These are phyloP conservation scores for Cinchona pubescens DNA, from an alignment of 257 asterid genomes.

Conservation along the genomic window DNA sequence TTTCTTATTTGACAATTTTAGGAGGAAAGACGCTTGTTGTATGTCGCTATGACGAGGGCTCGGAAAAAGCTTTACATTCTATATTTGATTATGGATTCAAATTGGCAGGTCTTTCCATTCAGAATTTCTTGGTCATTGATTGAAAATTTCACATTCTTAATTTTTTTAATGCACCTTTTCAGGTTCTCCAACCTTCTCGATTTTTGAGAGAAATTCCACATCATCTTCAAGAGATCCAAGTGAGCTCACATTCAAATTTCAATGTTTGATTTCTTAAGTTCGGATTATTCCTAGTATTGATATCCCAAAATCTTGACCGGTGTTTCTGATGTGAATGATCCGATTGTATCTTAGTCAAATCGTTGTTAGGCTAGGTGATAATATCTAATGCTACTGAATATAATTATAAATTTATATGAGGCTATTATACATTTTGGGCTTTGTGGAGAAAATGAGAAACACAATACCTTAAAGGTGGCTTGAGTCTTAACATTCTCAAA, in stretches of 20 bases:
- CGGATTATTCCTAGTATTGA: not conserved
- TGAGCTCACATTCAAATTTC: constrained; percentile 16
- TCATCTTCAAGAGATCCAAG: constrained; percentile 70
- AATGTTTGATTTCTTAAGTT: constrained; percentile 12
- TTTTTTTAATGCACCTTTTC: constrained; percentile 28
- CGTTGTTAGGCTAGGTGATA: not conserved
- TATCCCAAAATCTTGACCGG: not conserved
- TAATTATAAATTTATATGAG: not conserved
- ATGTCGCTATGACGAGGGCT: constrained; percentile 97
- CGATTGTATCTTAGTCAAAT: not conserved
- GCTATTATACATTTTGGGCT: not conserved
- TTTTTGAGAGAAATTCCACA: constrained; percentile 88
- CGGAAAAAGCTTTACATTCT: constrained; percentile 72
- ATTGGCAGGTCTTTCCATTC: constrained; percentile 72
- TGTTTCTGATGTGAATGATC: not conserved
- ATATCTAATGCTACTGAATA: not conserved
- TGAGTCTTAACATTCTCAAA: not conserved
- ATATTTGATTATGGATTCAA: constrained; percentile 73
- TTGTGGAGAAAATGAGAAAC: not conserved
- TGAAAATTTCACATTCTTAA: constrained; percentile 8
- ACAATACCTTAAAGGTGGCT: not conserved
- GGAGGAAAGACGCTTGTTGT: constrained; percentile 94
- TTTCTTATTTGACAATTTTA: constrained; percentile 31
- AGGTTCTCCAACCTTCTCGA: constrained; percentile 96
- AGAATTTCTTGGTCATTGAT: constrained; percentile 15